Evolutionary conservation across 129 eudicot genomes (phyloP), one percentile per base, ranked within the genome.

Genomic region (Escallonia herrerae): DNA sequence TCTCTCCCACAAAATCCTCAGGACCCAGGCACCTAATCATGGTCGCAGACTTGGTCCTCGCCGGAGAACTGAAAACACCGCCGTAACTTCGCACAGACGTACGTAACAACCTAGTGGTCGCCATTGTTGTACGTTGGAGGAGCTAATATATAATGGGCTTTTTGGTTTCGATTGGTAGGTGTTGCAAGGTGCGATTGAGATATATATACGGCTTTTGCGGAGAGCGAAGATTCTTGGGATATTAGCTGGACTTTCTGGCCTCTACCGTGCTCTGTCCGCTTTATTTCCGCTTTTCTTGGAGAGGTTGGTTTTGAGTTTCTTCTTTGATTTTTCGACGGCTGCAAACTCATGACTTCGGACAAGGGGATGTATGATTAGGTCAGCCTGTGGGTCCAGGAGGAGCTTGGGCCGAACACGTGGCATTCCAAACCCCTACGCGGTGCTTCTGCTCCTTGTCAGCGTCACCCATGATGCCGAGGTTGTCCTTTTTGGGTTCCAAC

Each of bases 361-460:
- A 40, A 38, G 37, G 42, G 8, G 11, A 5, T 10, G 3, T 1
- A 7, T 11, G n/a, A 48, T 62, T 74, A 43, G 41, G 75, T 57
- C 72, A 52, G 69, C 78, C 67, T 52, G 77, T 66, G 86, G 67
- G 51, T n/a, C 44, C 45, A 38, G 65, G 52, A 62, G 3, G 8
- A n/a, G 5, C 62, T 6, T 15, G 75, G 66, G 57, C 80, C 78
- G 80, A 15, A 73, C 74, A 77, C 70, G 77, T 76, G 76, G 77
- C 45, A 22, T 8, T 40, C 9, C 63, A n/a, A 9, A 66, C 56
- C 49, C 55, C 51, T 73, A 14, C 74, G 60, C 56, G 39, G 68
- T 54, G 12, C 54, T 11, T 5, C 51, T 48, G 15, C 33, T 51
- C 48, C 58, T 43, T 56, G 76, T 80, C 73, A 70, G 76, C 76